Percentiles rank a stretch among this genome's conserved stretches.
These are phyloP conservation scores for Pinus taeda DNA, from an alignment of 75 land plant species.

Conservation along the genomic window DNA sequence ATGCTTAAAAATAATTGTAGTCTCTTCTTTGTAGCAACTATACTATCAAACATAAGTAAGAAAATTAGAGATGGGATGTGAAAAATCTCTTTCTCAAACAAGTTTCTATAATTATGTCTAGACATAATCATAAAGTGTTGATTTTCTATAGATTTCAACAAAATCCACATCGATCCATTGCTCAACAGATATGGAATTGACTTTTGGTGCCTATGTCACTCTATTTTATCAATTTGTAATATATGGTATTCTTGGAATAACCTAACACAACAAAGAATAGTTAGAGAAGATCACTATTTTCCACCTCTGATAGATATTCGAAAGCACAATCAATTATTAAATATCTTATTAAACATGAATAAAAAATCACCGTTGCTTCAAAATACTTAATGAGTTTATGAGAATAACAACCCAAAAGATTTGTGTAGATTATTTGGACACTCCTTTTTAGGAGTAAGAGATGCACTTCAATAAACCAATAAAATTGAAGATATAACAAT, in stretches of 20 bases:
- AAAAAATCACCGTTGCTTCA: constrained; percentile 13
- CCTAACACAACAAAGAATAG: no score
- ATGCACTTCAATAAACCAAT: constrained; percentile 16
- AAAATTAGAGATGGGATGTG: no score
- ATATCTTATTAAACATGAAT: no score
- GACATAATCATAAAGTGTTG: constrained; percentile 22
- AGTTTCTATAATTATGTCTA: background rate
- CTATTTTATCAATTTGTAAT: no score
- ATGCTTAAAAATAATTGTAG: background rate
- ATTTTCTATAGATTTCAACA: background rate
- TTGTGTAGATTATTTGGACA: constrained; percentile 14
- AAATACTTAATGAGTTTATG: constrained; percentile 43
- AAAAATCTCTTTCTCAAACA: background rate
- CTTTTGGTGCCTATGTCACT: constrained; percentile 88
- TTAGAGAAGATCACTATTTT: no score
- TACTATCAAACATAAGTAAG: background rate
- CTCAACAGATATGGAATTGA: constrained; percentile 48
- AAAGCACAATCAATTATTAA: no score
- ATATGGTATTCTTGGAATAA: no score
- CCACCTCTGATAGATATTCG: no score
- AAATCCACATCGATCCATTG: background rate
- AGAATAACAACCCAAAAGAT: no score
- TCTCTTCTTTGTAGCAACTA: background rate
- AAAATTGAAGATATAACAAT: background rate
- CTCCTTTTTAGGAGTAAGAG: constrained; percentile 45